Conservation (phyloP, 768 basidiomycete species). For the Psilocybe cubensis region DNA sequence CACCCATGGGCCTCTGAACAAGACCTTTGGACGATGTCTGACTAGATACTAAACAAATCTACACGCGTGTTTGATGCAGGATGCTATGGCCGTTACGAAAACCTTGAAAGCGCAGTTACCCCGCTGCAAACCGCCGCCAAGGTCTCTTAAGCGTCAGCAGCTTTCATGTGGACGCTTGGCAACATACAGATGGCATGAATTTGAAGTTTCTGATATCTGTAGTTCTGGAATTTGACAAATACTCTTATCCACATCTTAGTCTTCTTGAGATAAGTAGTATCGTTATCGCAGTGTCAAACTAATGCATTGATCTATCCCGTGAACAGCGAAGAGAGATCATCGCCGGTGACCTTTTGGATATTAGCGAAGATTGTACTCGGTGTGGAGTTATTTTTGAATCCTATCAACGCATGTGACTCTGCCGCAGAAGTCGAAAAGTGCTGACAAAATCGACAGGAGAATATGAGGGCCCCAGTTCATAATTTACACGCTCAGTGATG, state of each 20-base stretch:
- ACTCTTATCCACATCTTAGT: too few species aligned
- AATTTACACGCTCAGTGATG: not conserved
- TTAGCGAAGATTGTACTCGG: too few species aligned
- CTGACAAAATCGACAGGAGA: not conserved
- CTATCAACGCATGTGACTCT: too few species aligned
- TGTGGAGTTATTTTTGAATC: too few species aligned
- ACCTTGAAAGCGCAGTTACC: not conserved
- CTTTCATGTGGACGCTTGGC: not conserved
- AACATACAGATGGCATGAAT: not conserved
- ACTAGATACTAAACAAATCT: not conserved
- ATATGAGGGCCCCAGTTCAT: not conserved
- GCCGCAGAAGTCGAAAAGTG: not conserved
- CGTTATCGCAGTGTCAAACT: too few species aligned
- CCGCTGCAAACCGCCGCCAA: not conserved
- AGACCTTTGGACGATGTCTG: not conserved
- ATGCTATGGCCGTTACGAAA: not conserved
- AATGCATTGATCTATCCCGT: too few species aligned
- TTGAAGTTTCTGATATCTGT: not conserved
- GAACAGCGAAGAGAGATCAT: too few species aligned
- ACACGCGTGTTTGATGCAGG: not conserved
- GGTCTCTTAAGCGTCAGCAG: not conserved
- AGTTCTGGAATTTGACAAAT: too few species aligned
- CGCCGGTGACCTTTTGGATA: too few species aligned
- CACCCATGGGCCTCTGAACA: too few species aligned
- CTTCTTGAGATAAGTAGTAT: too few species aligned